These are phyloP conservation scores for Henckelia pumila DNA, from an alignment of 257 asterid genomes.

Conservation along the genomic window DNA sequence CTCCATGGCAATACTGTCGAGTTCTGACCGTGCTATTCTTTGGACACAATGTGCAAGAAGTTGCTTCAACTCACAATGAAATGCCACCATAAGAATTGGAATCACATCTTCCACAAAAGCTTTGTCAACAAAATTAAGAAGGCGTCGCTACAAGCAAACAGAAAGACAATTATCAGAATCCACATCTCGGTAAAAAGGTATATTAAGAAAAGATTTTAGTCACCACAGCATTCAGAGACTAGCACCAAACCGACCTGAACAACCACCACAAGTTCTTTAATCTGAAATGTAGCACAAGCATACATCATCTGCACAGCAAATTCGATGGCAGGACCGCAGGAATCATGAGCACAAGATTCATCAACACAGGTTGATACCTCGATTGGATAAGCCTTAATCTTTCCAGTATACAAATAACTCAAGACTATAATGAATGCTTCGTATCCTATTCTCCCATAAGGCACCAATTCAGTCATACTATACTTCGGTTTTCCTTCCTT, in stretches of 20 bases:
- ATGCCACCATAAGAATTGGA: conserved; percentile 68
- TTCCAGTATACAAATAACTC: conserved; percentile 69
- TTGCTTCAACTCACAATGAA: conserved; percentile 43
- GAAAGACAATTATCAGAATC: conserved; percentile 11
- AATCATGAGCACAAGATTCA: conserved; percentile 67
- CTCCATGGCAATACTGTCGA: conserved; percentile 53
- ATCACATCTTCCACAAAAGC: conserved; percentile 74
- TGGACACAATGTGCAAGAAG: conserved; percentile 54
- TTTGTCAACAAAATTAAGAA: conserved; percentile 62
- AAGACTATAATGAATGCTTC: conserved; percentile 54
- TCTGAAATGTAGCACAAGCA: conserved; percentile 72
- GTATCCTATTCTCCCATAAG: conserved; percentile 47
- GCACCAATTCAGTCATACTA: conserved; percentile 48
- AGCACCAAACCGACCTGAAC: conserved; percentile 53
- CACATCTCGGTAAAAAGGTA: neutral
- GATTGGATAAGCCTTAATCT: conserved; percentile 52
- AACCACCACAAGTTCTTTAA: conserved; percentile 68
- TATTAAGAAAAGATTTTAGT: neutral
- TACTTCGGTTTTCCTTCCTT: conserved; percentile 62
- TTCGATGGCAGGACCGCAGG: conserved; percentile 79
- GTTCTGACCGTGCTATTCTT: conserved; percentile 57
- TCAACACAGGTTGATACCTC: conserved; percentile 86
- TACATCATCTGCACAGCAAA: conserved; percentile 84
- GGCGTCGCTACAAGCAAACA: conserved; percentile 58
- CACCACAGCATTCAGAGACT: neutral